Evolutionary conservation across 306 rosid genomes (phyloP).

Genomic region (Fragaria iinumae): DNA sequence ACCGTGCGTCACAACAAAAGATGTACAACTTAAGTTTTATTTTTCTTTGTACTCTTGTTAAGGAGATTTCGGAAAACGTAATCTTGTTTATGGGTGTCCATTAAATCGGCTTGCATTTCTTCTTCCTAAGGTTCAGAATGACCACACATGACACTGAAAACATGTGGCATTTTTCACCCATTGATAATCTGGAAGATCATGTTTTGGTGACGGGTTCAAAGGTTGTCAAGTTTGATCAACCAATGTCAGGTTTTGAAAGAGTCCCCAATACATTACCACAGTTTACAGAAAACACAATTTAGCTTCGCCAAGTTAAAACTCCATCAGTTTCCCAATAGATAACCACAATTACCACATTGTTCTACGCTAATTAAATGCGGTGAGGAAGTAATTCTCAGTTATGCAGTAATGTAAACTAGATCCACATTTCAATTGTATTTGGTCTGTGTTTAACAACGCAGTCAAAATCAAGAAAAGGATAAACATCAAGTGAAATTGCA

Average conservation of each 20-base stretch:
- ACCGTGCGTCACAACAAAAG: too few species aligned
- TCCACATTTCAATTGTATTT: neutral
- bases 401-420: neutral
- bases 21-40: too few species aligned
- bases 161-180: neutral
- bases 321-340: neutral
- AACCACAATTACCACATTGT: neutral
- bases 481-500: neutral
- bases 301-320: neutral
- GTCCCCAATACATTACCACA: neutral
- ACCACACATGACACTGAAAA: conserved; percentile 25
- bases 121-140: neutral
- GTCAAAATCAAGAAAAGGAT: neutral
- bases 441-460: neutral
- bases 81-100: too few species aligned
- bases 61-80: too few species aligned
- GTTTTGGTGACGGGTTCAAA: conserved; percentile 26
- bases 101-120: too few species aligned
- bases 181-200: neutral
- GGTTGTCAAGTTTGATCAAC: neutral
- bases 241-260: neutral
- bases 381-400: neutral
- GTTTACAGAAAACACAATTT: neutral
- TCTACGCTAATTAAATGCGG: too few species aligned
- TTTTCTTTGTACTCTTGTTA: too few species aligned